Base-by-base conservation (phyloP, 768 basidiomycete species). In the Gloeophyllum trabeum region DNA sequence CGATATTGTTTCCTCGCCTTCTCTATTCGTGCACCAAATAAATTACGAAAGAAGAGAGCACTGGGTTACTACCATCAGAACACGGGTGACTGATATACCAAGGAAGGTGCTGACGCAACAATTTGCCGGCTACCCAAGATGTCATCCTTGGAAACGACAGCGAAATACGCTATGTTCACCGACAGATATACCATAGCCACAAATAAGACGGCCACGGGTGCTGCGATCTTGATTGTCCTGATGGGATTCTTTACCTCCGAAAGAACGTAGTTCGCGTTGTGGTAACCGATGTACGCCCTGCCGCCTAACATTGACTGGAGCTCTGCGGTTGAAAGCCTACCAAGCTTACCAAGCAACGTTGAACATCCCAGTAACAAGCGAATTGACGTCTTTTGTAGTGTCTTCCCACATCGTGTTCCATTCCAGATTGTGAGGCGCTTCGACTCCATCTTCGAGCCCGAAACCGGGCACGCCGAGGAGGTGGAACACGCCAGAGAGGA, bases 271-370 rank as follows among this genome's bases (percentile, higher is more conserved):
- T 86, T 84, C 6, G 81, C 81, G 44, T 80, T 82, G 2, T 75
- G 72, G 53, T 84, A 88, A 0, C 84, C 84, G 37, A 72, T 67
- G 52, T 76, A 82, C 0, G 79, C 77, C 81, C 81, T 83, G 32
- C 7, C 10, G 41, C n/a, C n/a, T n/a, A n/a, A n/a, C n/a, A n/a
- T n/a, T n/a, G n/a, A n/a, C n/a, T n/a, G n/a, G n/a, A n/a, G n/a
- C n/a, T n/a, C n/a, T n/a, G n/a, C n/a, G n/a, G n/a, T n/a, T n/a
- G n/a, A n/a, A n/a, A n/a, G n/a, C n/a, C n/a, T n/a, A n/a, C n/a
- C 6, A 1, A 18, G 43, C 62, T 6, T 41, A 81, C 82, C 83
- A 86, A 19, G 81, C 78, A 34, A 84, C 78, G 47, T 69, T 79
- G 53, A 81, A 82, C 23, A 86, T 59, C 3, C 76, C 81, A 10